Percentiles rank a stretch among this genome's conserved stretches.
Evolutionary conservation across 257 asterid genomes (phyloP).

Genomic region (Knoxia roxburghii): DNA sequence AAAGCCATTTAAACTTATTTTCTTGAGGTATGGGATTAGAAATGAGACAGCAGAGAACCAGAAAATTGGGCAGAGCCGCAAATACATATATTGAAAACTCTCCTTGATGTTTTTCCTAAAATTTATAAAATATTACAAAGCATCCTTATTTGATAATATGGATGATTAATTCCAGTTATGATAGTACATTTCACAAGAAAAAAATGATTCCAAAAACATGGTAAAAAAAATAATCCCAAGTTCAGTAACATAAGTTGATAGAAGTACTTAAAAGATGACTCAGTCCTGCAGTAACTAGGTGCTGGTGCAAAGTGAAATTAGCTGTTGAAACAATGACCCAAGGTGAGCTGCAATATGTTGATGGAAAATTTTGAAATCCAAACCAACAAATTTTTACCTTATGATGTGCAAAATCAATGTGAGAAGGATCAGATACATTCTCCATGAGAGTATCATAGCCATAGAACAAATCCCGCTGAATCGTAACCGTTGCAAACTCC

Average conservation of each 20-base stretch:
- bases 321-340: background rate
- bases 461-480: conserved; percentile 90
- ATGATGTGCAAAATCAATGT: conserved; percentile 96
- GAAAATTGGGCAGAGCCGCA: background rate
- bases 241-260: background rate
- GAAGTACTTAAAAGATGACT: background rate
- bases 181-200: too few relatives aligned
- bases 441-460: conserved; percentile 98
- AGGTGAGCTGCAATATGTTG: background rate
- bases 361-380: background rate
- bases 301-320: background rate
- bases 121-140: too few relatives aligned
- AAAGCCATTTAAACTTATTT: background rate
- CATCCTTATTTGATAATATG: too few relatives aligned
- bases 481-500: conserved; percentile 83
- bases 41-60: background rate
- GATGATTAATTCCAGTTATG: too few relatives aligned
- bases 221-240: too few relatives aligned
- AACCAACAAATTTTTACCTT: too few relatives aligned
- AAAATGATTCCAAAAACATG: too few relatives aligned
- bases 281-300: background rate
- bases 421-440: conserved; percentile 99
- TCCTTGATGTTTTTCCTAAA: background rate
- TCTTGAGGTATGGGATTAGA: background rate
- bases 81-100: background rate